phyloP scores from a whole-genome alignment of 345 rosid genomes.

The Acer saccharum region DNA sequence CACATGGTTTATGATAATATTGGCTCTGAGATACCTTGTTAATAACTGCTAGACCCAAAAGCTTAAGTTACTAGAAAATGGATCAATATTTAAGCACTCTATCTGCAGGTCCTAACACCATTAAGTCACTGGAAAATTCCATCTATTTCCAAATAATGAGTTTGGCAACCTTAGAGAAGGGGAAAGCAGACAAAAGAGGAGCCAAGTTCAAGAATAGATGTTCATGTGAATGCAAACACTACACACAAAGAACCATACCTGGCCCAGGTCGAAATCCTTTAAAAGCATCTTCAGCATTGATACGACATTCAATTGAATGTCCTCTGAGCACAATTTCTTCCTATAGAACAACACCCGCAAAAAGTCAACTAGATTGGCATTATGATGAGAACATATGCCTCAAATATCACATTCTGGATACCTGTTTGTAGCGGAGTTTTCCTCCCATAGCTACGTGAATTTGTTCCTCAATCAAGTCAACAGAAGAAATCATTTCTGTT shows the following conservation, averaged over 20 bases:
- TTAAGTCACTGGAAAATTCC: neutral
- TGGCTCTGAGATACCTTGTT: neutral
- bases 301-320: conserved; percentile 97
- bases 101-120: neutral
- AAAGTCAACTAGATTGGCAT: neutral
- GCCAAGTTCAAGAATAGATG: neutral
- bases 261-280: conserved; percentile 98
- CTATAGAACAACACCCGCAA: conserved; percentile 37
- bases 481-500: conserved; percentile 97
- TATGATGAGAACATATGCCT: neutral
- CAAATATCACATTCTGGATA: conserved; percentile 22
- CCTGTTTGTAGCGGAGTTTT: conserved; percentile 88
- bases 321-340: conserved; percentile 95
- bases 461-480: conserved; percentile 97
- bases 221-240: neutral
- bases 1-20: neutral
- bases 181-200: neutral
- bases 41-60: no score
- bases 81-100: neutral
- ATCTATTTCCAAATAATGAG: neutral
- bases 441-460: conserved; percentile 98
- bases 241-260: conserved; percentile 42
- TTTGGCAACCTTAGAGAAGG: neutral
- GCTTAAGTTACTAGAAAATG: no score
- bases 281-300: conserved; percentile 98